Evolutionary conservation across 768 basidiomycete species (phyloP), one percentile per base, ranked within the genome.

Genomic region (Lentinula detonsa): DNA sequence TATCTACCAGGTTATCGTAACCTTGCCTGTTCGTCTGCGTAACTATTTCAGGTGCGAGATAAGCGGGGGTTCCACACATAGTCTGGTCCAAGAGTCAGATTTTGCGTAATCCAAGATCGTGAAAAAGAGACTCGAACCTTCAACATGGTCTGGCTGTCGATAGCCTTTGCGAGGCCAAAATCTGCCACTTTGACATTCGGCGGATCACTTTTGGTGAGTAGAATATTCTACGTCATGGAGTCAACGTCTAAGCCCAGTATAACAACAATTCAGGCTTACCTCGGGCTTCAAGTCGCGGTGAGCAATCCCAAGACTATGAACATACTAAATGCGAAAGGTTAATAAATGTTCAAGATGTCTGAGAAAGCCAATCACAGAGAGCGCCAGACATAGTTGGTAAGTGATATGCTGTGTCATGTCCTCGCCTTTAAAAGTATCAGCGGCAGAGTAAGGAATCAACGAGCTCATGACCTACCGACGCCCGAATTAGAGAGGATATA

Each of bases 201-300:
- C 0, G 90, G 90, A 2, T 77, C 64, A 45, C 86, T 83, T 9
- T 69, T 76, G 1, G 93, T 95, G n/a, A 97, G 72, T 1, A 96
- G 81, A 6, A 95, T 85, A 65, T 96, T 95, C 87, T 91, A 60
- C 1, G 50, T 61, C 61, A 65, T 42, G 1, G 42, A 35, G 34
- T 63, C 16, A 18, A 33, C 42, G 10, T n/a, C 33, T 42, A 23
- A 48, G 51, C 43, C 1, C 35, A 45, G 48, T 45, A 0, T 33
- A 45, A 23, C 54, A 15, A 62, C 18, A 23, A 35, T 9, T 54
- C 35, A 71, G 7, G 62, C 59, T 21, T 40, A 86, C 86, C 76
- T 91, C 90, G 1, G 96, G 95, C 72, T 97, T 97, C 49, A 98
- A 75, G 71, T 99, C 97, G 49, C 97, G 89, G 73, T 98, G 96